Conservation (phyloP, 75 land plant species). For the Sequoia sempervirens region DNA sequence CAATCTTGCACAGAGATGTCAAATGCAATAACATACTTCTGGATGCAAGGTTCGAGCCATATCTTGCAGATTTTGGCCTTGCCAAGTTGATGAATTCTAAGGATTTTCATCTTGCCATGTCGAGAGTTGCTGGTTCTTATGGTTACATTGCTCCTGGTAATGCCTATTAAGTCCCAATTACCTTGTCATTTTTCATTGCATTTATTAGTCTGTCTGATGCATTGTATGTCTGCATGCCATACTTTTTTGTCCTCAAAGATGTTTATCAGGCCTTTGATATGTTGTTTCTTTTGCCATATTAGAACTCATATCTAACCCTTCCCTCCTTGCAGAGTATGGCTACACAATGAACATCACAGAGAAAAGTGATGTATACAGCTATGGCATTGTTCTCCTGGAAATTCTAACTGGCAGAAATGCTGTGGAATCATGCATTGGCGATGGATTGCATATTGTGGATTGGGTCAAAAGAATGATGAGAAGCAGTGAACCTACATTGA, state of each 20-base stretch:
- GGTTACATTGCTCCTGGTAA: slow-evolving; percentile 92
- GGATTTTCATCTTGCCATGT: slow-evolving; percentile 62
- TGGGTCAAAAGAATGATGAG: slow-evolving; percentile 84
- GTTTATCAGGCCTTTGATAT: background rate
- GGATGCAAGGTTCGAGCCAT: slow-evolving; percentile 74
- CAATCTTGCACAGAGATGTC: slow-evolving; percentile 84
- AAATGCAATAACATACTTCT: slow-evolving; percentile 76
- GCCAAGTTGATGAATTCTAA: slow-evolving; percentile 78
- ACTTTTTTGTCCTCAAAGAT: background rate
- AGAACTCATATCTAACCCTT: background rate
- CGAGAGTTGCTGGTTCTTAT: slow-evolving; percentile 91
- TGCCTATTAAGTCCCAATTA: background rate
- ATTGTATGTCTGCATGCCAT: background rate
- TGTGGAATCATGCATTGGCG: slow-evolving; percentile 47
- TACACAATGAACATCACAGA: slow-evolving; percentile 92
- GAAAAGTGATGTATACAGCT: slow-evolving; percentile 96
- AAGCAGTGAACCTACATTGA: slow-evolving; percentile 47
- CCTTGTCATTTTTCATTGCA: background rate
- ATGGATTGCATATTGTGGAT: slow-evolving; percentile 78
- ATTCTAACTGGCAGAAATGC: slow-evolving; percentile 80
- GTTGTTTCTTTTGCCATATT: background rate
- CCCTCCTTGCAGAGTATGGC: slow-evolving; percentile 66
- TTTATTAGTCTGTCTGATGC: background rate
- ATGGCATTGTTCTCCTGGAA: slow-evolving; percentile 83
- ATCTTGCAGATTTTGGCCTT: slow-evolving; percentile 85